Evolutionary conservation across 2,329 filamentous ascomycete genomes (phyloP).

Genomic region (Trichoderma semiorbis): DNA sequence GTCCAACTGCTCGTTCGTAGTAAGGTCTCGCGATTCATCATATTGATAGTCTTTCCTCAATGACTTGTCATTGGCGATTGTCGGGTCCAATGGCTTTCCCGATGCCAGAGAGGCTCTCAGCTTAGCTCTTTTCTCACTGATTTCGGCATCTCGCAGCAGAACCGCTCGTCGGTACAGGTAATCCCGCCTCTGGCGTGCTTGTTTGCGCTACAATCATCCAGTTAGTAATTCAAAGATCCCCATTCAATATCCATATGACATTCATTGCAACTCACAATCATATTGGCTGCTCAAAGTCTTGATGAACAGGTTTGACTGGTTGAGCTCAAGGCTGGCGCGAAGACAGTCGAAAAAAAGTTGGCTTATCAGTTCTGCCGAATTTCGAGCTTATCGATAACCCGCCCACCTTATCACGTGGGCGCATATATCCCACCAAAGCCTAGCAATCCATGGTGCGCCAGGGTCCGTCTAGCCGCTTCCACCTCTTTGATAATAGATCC

Average conservation of each 20-base stretch:
- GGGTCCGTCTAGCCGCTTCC: constrained; percentile 13
- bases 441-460: not conserved
- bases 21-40: constrained; percentile 76
- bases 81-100: constrained; percentile 78
- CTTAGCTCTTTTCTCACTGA: constrained; percentile 85
- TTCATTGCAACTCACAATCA: constrained; percentile 21
- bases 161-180: constrained; percentile 87
- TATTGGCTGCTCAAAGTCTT: constrained; percentile 5
- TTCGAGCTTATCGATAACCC: constrained; percentile 30
- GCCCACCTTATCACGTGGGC: constrained; percentile 39
- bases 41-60: constrained; percentile 88
- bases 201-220: constrained; percentile 34
- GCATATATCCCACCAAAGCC: constrained; percentile 39
- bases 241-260: not conserved
- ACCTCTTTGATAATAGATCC: constrained; percentile 24
- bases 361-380: constrained; percentile 29
- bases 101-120: constrained; percentile 82
- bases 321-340: not conserved
- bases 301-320: not conserved
- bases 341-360: constrained; percentile 26
- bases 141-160: constrained; percentile 84
- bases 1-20: constrained; percentile 65
- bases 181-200: constrained; percentile 41
- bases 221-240: not conserved
- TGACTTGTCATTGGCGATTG: constrained; percentile 80